Conservation (phyloP, 352 stramenopile genomes). For the Globisporangium paroecandrum region DNA sequence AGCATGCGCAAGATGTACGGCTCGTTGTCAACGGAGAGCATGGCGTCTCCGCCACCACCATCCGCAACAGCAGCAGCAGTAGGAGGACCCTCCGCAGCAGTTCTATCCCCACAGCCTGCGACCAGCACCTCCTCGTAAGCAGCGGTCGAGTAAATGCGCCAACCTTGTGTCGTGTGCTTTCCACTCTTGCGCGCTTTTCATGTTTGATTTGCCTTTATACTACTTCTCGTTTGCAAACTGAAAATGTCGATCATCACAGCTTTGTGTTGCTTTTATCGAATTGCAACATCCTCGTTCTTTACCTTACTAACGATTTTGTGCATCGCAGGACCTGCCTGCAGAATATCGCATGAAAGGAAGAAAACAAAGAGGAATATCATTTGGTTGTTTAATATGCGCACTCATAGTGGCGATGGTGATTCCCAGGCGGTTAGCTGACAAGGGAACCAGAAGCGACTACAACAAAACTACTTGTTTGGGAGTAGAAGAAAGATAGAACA, state of each 20-base stretch:
- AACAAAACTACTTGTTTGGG: neutral
- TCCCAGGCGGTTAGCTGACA: neutral
- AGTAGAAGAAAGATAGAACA: neutral
- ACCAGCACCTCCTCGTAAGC: neutral
- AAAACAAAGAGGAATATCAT: neutral
- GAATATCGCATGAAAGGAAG: neutral
- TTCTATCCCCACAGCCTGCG: neutral
- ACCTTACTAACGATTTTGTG: neutral
- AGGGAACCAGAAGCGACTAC: neutral
- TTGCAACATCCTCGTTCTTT: too few species aligned
- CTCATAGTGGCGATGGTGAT: neutral
- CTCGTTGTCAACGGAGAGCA: conserved; percentile 13
- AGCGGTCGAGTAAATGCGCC: neutral
- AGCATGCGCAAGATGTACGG: conserved; percentile 50
- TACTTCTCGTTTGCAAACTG: neutral
- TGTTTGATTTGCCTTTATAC: neutral
- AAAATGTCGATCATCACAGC: neutral
- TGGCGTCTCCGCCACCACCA: neutral
- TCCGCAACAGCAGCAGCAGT: neutral
- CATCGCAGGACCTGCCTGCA: neutral
- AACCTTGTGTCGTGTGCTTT: neutral
- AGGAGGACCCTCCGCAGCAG: neutral
- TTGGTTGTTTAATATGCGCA: neutral
- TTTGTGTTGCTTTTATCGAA: neutral
- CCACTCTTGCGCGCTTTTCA: neutral